Evolutionary conservation across 2,329 filamentous ascomycete genomes (phyloP).

Genomic region (Aspergillus transmontanensis): DNA sequence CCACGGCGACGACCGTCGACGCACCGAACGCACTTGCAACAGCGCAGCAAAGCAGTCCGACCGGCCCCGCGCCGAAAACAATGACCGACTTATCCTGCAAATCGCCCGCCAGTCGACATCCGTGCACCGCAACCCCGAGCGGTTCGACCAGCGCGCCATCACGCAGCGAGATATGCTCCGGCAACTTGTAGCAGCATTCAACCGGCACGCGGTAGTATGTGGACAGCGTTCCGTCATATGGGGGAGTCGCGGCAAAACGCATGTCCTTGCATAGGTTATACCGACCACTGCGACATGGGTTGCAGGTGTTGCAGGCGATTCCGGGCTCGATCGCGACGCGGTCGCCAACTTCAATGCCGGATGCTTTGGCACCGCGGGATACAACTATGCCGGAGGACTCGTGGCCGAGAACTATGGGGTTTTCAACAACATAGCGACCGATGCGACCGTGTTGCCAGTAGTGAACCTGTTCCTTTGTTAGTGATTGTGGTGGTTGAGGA

Average conservation of each 20-base stretch:
- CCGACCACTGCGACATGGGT: constrained; percentile 70
- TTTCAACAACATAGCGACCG: constrained; percentile 37
- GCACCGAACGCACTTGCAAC: constrained; percentile 81
- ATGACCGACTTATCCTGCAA: constrained; percentile 74
- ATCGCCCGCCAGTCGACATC: constrained; percentile 70
- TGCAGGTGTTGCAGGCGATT: constrained; percentile 69
- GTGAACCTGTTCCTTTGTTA: constrained; percentile 31
- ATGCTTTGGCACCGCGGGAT: constrained; percentile 58
- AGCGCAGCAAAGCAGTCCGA: constrained; percentile 80
- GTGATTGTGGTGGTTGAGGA: not conserved
- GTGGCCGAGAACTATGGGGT: constrained; percentile 58
- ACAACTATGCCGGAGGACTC: constrained; percentile 68
- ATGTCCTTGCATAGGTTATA: constrained; percentile 89
- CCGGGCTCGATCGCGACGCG: constrained; percentile 75
- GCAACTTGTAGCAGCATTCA: constrained; percentile 88
- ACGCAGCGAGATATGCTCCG: constrained; percentile 59
- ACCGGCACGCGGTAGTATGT: constrained; percentile 78
- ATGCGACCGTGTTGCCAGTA: constrained; percentile 45
- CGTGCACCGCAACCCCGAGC: constrained; percentile 79
- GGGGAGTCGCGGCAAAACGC: constrained; percentile 86
- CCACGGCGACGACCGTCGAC: constrained; percentile 74
- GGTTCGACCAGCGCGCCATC: constrained; percentile 89
- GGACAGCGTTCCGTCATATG: constrained; percentile 80
- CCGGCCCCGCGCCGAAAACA: constrained; percentile 81
- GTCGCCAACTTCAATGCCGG: constrained; percentile 62